Evolutionary conservation across 2,329 filamentous ascomycete genomes (phyloP).

Genomic region (Colletotrichum endophyticum): DNA sequence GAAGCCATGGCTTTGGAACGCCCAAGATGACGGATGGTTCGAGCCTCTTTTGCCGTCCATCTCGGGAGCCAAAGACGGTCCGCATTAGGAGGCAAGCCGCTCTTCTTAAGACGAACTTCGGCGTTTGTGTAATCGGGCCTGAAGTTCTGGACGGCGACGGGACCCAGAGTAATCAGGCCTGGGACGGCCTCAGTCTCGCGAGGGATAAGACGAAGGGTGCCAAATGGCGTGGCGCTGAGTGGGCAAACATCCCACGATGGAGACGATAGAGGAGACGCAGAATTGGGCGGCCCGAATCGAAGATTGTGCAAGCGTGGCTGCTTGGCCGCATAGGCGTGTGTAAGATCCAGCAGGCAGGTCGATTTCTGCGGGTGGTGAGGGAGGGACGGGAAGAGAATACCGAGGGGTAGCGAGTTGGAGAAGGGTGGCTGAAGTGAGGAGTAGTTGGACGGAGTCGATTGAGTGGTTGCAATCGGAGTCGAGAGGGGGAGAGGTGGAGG

Average conservation of each 20-base stretch:
- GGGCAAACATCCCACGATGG: constrained; percentile 17
- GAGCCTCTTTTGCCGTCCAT: background rate
- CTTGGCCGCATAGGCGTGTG: background rate
- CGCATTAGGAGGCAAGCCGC: background rate
- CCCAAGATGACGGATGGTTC: background rate
- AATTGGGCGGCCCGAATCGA: constrained; percentile 4
- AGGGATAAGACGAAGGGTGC: background rate
- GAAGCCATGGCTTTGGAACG: background rate
- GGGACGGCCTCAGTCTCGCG: background rate
- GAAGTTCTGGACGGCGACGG: background rate
- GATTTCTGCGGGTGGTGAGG: background rate
- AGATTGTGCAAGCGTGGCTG: background rate
- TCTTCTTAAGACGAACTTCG: constrained; percentile 12
- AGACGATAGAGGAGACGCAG: background rate
- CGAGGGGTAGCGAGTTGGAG: constrained; percentile 9
- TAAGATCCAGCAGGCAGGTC: constrained; percentile 2
- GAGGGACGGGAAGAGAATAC: background rate
- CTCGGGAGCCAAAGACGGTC: constrained; percentile 1
- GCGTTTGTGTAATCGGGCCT: background rate
- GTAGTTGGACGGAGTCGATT: background rate
- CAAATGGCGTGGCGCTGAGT: background rate
- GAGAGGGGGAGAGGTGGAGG: background rate
- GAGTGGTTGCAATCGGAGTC: background rate
- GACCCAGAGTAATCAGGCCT: constrained; percentile 8
- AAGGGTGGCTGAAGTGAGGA: background rate